Percentiles rank a stretch among this genome's conserved stretches.
phyloP scores from a whole-genome alignment of 2,329 filamentous ascomycete genomes.

The Aspergillus sojae region DNA sequence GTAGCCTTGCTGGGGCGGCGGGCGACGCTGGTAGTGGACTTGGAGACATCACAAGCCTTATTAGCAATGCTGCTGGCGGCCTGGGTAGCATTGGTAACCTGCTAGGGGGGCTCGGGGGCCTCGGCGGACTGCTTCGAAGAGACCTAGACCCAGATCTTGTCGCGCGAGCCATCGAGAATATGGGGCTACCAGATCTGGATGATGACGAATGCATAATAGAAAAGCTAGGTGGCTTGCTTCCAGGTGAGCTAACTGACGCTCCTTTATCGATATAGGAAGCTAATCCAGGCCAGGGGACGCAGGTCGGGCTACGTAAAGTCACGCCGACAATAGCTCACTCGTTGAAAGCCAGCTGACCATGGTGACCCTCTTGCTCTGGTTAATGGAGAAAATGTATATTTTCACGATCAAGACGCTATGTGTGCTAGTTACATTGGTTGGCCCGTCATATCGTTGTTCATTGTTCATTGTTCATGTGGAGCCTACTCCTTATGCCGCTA shows the following conservation, averaged over 20 bases:
- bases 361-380: accelerated
- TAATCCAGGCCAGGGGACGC: neutral
- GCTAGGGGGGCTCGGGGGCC: neutral
- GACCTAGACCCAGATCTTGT: neutral
- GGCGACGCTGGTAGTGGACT: neutral
- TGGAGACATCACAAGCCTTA: neutral
- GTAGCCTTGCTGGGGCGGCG: neutral
- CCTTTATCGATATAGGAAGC: neutral
- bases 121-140: neutral
- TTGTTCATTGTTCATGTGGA: neutral
- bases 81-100: neutral
- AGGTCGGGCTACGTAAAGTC: neutral
- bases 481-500: neutral
- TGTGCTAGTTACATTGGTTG: neutral
- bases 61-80: neutral
- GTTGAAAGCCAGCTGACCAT: neutral
- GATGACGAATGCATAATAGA: neutral
- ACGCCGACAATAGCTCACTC: no score
- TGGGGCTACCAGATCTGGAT: neutral
- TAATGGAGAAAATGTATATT: neutral
- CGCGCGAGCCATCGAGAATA: neutral
- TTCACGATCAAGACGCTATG: neutral
- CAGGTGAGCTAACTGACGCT: neutral
- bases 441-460: neutral
- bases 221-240: neutral